Evolutionary conservation across 441 rosid genomes (phyloP).

Genomic region (Cnidoscolus chayamansa): DNA sequence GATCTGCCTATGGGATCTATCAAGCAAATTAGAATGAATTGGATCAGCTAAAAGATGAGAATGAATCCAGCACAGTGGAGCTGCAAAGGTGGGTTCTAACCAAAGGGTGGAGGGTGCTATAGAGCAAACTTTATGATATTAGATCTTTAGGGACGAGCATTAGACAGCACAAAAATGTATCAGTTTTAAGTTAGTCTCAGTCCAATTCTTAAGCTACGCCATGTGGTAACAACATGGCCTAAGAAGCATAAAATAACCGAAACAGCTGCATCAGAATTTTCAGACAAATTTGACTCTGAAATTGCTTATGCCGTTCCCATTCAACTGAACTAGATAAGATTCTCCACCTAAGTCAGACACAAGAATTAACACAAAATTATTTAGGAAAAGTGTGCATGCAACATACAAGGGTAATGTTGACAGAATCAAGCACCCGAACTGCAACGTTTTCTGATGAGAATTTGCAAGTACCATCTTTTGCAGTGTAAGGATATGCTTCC

Average conservation of each 20-base stretch:
- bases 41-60: no score
- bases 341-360: not conserved
- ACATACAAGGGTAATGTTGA: conserved; percentile 81
- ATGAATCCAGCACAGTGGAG: no score
- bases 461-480: conserved; percentile 58
- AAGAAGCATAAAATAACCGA: not conserved
- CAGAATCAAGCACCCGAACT: conserved; percentile 55
- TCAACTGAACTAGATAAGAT: not conserved
- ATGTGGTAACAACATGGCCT: not conserved
- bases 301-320: conserved; percentile 1
- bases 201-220: not conserved
- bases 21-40: not conserved
- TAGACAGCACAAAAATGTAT: not conserved
- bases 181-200: not conserved
- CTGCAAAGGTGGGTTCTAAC: no score
- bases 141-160: not conserved
- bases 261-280: not conserved
- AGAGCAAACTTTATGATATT: not conserved
- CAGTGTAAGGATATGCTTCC: conserved; percentile 80
- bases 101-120: not conserved
- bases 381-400: not conserved
- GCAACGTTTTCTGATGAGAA: conserved; percentile 73
- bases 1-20: not conserved
- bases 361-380: not conserved
- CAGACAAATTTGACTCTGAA: not conserved